Evolutionary conservation across 2,329 filamentous ascomycete genomes (phyloP), one percentile per base, ranked within the genome.

Genomic region (Hyphodiscus sp.): DNA sequence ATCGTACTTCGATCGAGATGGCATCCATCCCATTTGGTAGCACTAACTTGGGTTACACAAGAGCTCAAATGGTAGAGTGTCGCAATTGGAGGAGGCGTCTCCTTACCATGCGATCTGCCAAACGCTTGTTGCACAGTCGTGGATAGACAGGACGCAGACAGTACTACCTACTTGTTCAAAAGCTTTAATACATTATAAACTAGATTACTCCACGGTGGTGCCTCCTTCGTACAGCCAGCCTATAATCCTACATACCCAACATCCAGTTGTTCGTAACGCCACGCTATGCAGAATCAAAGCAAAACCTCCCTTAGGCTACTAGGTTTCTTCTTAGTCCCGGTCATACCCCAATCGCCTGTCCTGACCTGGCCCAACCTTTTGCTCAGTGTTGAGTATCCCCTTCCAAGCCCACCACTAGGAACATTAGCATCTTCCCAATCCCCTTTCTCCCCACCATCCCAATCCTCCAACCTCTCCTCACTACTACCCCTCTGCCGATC

Each of bases 281-380:
- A 6, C 13, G 16, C 33, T 33, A 19, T 29, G 45, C 10, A 33
- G n/a, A 30, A 8, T 26, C 8, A 58, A 38, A 56, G 54, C 20
- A 64, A 58, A 29, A 63, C 60, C n/a, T 65, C 66, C 52, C 61
- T 64, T 41, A 67, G 47, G 50, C 63, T 66, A 42, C 63, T 66
- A 4, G 61, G 45, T 44, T 57, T 65, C 55, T 61, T 65, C 48
- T 65, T 67, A 23, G 56, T 53, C 10, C 53, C 53, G 19, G 53
- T 19, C 26, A 62, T 56, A 4, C 63, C 59, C 61, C 65, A 67
- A 46, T 68, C 66, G 1, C 60, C 57, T 38, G 46, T 57, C 47
- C 61, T 59, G 4, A 68, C 65, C 30, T 64, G 62, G 5, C 57
- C 63, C 2, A 68, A 41, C 47, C 63, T 61, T 45, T 58, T 63